phyloP scores from a whole-genome alignment of 305 asterid species.

The Withania somnifera region DNA sequence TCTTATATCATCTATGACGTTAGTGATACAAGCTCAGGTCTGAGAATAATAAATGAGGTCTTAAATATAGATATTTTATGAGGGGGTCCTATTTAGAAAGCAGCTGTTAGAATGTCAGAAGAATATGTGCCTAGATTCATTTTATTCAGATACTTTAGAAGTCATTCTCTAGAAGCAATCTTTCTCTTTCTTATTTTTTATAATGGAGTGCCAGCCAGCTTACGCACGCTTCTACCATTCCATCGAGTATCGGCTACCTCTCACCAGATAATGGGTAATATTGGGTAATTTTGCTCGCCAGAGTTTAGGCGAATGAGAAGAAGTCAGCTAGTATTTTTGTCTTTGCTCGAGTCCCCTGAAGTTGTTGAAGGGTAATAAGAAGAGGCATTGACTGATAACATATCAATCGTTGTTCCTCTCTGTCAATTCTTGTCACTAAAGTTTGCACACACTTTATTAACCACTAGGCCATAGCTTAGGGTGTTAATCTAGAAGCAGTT shows the following conservation, averaged over 20 bases:
- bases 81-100: not conserved
- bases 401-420: too few relatives aligned
- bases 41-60: not conserved
- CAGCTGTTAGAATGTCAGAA: not conserved
- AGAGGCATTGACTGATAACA: too few relatives aligned
- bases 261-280: too few relatives aligned
- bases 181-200: not conserved
- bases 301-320: not conserved
- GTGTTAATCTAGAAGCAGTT: not conserved
- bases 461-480: not conserved
- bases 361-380: too few relatives aligned
- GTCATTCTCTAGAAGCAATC: not conserved
- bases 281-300: not conserved
- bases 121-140: not conserved
- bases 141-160: not conserved
- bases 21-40: not conserved
- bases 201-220: not conserved
- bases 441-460: not conserved
- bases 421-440: too few relatives aligned
- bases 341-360: not conserved
- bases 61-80: not conserved
- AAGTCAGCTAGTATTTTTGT: not conserved
- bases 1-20: not conserved
- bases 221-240: not conserved
- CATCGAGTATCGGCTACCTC: not conserved